Evolutionary conservation across 176 grass and related monocot genomes (phyloP).

Genomic region (Oryza australiensis): DNA sequence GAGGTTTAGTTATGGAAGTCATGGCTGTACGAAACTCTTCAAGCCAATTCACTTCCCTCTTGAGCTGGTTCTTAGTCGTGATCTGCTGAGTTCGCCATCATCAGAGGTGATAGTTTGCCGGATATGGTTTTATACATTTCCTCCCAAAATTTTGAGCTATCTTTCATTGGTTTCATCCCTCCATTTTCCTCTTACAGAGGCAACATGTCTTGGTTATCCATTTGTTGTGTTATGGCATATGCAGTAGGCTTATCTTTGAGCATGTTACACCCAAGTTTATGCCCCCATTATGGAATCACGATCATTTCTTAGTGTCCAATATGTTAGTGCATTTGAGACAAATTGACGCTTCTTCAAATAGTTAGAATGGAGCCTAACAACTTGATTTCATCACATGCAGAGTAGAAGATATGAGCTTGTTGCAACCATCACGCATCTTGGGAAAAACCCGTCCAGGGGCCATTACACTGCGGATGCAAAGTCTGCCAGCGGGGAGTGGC

Average conservation of each 20-base stretch:
- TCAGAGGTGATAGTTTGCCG: slow-evolving; percentile 46
- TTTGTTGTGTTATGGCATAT: neutral
- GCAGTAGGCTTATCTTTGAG: slow-evolving; percentile 13
- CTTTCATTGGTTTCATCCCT: slow-evolving; percentile 7
- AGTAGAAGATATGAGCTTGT: slow-evolving; percentile 84
- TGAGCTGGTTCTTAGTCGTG: slow-evolving; percentile 63
- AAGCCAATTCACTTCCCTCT: slow-evolving; percentile 73
- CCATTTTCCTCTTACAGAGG: neutral
- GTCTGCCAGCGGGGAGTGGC: slow-evolving; percentile 61
- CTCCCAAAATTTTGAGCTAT: neutral
- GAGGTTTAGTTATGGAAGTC: slow-evolving; percentile 87
- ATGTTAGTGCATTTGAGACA: neutral
- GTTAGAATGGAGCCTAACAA: neutral
- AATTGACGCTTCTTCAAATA: neutral
- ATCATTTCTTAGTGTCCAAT: neutral
- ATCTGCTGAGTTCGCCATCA: slow-evolving; percentile 61
- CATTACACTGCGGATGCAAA: slow-evolving; percentile 85
- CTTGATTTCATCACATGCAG: slow-evolving; percentile 37
- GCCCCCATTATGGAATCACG: neutral
- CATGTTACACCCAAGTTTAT: slow-evolving; percentile 9
- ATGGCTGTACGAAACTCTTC: slow-evolving; percentile 73
- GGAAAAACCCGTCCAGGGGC: slow-evolving; percentile 63
- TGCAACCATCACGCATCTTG: slow-evolving; percentile 85
- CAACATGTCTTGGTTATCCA: neutral
- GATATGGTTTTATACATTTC: neutral